Conservation (phyloP, 306 rosid genomes). For the Dicorynia guianensis region DNA sequence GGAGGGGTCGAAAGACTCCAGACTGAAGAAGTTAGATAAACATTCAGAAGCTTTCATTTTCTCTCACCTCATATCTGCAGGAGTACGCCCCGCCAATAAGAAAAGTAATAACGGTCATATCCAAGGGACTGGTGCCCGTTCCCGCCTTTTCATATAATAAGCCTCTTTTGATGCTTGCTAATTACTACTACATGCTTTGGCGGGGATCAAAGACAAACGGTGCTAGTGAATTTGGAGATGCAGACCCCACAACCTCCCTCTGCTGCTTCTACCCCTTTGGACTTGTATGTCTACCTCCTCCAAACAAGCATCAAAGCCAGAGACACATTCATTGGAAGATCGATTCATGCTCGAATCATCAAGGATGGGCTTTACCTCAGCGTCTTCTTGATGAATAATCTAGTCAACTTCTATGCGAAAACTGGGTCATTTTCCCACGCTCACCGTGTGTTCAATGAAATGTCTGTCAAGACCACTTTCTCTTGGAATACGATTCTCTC, state of each 20-base stretch:
- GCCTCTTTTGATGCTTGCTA: too few relatives aligned
- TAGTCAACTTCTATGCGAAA: conserved; percentile 65
- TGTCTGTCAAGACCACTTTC: conserved; percentile 57
- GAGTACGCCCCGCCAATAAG: too few relatives aligned
- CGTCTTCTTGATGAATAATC: conserved; percentile 73
- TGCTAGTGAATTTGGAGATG: conserved; percentile 42
- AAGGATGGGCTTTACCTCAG: conserved; percentile 70
- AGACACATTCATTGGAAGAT: conserved; percentile 61
- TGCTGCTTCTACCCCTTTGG: conserved; percentile 41
- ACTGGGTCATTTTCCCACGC: conserved; percentile 56
- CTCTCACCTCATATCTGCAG: too few relatives aligned
- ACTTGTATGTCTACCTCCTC: conserved; percentile 55
- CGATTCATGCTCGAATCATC: conserved; percentile 68
- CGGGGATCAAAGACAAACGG: too few relatives aligned
- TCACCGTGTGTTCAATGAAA: conserved; percentile 71
- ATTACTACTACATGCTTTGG: background rate
- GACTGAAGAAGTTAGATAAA: too few relatives aligned
- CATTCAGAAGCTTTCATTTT: too few relatives aligned
- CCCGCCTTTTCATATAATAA: too few relatives aligned
- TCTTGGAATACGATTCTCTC: conserved; percentile 88
- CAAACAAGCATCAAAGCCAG: conserved; percentile 64
- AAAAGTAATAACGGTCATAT: too few relatives aligned
- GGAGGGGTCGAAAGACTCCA: too few relatives aligned
- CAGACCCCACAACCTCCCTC: conserved; percentile 37
- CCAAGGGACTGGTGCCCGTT: too few relatives aligned